Conservation (phyloP, 306 rosid species). For the Cucumis sativus region Cucumber_9930_V3 NC_026660.2:4970001-4970500, state of each 20-base stretch:
- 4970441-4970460: not conserved
- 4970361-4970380: not conserved
- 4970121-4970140: not conserved
- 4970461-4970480: not conserved
- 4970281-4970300: not conserved
- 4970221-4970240: not conserved
- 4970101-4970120: not conserved
- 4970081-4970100: not conserved
- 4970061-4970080: not conserved
- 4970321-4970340: not conserved
- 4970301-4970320: not conserved
- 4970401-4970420: not conserved
- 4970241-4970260: not conserved
- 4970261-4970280: too few relatives aligned
- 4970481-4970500: not conserved
- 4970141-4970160: not conserved
- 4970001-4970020: slow-evolving; percentile 44
- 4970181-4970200: not conserved
- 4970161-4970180: not conserved
- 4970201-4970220: not conserved
- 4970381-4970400: not conserved
- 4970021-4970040: slow-evolving; percentile 41
- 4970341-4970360: not conserved
- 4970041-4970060: not conserved
- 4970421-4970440: not conserved